Evolutionary conservation across 768 basidiomycete genomes (phyloP).

Genomic region (Boletus subparvulus): DNA sequence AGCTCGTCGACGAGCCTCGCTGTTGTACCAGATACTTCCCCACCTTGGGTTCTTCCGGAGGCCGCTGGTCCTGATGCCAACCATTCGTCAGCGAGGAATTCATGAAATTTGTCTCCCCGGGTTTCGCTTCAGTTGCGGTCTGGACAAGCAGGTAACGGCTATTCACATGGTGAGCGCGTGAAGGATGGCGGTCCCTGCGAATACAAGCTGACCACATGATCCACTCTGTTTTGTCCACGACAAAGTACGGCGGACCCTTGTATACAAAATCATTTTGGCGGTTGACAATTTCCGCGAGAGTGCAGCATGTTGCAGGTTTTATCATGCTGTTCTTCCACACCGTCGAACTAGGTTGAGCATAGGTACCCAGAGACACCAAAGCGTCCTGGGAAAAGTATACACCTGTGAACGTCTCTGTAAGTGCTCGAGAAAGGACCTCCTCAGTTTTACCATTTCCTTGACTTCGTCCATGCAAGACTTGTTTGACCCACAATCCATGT

Average conservation of each 20-base stretch:
- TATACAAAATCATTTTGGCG: constrained; percentile 55
- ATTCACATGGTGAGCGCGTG: neutral
- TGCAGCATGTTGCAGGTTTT: constrained; percentile 48
- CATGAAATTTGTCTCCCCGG: neutral
- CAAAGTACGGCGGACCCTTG: constrained; percentile 52
- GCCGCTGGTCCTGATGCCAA: no score
- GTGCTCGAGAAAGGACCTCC: neutral
- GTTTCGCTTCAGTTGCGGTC: neutral
- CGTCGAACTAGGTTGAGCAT: constrained; percentile 20
- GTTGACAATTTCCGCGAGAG: constrained; percentile 68
- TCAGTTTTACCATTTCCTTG: constrained; percentile 56
- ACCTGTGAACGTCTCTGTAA: constrained; percentile 37
- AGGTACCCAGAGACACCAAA: constrained; percentile 43
- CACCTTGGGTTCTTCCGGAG: constrained; percentile 9
- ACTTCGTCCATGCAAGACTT: constrained; percentile 55
- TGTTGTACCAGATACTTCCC: constrained; percentile 49
- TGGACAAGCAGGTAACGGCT: constrained; percentile 66
- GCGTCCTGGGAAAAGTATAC: constrained; percentile 70
- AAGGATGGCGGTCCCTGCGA: neutral
- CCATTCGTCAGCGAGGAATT: neutral
- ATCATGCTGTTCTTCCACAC: constrained; percentile 54
- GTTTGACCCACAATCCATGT: constrained; percentile 67
- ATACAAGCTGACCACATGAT: constrained; percentile 55
- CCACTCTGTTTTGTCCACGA: constrained; percentile 65
- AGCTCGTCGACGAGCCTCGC: constrained; percentile 22